Percentiles rank a stretch among this genome's conserved stretches.
phyloP scores from a whole-genome alignment of 163 green algal genomes.

The Scenedesmus sp. region DNA sequence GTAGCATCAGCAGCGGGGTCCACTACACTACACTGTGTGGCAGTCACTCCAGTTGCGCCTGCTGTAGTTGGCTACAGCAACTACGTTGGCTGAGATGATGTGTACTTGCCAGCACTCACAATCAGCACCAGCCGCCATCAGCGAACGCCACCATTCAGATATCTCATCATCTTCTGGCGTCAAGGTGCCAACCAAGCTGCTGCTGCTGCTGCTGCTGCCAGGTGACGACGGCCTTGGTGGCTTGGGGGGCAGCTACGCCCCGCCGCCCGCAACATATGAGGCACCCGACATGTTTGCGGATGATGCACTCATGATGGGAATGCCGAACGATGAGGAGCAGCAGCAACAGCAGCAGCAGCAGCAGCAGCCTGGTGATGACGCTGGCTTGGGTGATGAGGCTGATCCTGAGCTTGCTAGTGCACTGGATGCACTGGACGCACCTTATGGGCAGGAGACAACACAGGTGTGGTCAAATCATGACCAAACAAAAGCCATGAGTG shows the following conservation, averaged over 20 bases:
- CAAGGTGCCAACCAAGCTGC: no score
- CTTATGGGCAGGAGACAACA: background rate
- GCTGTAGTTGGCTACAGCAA: no score
- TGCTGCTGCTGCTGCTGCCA: background rate
- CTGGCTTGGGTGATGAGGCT: background rate
- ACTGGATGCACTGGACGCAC: constrained; percentile 22
- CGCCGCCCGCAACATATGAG: background rate
- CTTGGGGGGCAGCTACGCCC: background rate
- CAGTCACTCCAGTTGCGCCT: no score
- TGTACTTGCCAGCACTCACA: no score
- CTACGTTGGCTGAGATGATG: no score
- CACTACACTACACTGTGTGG: no score
- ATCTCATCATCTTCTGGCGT: no score
- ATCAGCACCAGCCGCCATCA: no score
- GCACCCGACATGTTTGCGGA: background rate
- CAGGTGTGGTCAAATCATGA: background rate
- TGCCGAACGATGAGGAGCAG: constrained; percentile 19
- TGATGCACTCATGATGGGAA: constrained; percentile 12
- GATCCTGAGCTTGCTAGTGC: constrained; percentile 5
- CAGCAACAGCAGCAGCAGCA: background rate
- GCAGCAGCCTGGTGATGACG: background rate
- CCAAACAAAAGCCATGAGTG: no score
- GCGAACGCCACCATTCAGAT: no score
- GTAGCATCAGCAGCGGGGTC: background rate
- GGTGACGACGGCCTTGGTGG: constrained; percentile 18